Evolutionary conservation across 495 filamentous ascomycete species (phyloP).

Genomic region (Hyaloscypha finlandica): DNA sequence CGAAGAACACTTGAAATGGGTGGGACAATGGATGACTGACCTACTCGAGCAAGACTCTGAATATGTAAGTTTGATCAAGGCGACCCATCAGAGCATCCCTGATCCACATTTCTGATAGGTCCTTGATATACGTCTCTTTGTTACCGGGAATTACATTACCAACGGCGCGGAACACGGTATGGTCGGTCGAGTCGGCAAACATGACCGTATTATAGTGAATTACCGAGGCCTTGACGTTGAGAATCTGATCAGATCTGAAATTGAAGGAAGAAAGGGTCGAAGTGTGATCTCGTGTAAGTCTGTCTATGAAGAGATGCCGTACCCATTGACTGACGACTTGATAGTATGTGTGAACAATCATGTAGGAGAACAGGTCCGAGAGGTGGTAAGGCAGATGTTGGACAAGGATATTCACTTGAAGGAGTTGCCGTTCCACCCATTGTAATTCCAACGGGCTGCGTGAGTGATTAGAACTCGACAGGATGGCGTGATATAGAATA

Average conservation of each 20-base stretch:
- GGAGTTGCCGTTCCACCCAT: too few species aligned
- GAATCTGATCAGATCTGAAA: not conserved
- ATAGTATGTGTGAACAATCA: too few species aligned
- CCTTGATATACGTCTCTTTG: not conserved
- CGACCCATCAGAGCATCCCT: constrained; percentile 1
- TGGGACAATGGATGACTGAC: constrained; percentile 7
- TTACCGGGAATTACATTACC: constrained; percentile 5
- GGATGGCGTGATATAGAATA: too few species aligned
- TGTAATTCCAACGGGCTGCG: too few species aligned
- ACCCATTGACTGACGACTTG: not conserved
- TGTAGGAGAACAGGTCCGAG: constrained; percentile 3
- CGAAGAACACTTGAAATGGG: constrained; percentile 2
- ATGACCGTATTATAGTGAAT: constrained; percentile 7
- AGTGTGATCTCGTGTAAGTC: too few species aligned
- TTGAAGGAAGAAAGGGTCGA: too few species aligned
- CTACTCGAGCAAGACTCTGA: constrained; percentile 2
- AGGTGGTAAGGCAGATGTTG: not conserved
- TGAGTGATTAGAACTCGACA: too few species aligned
- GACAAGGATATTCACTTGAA: too few species aligned
- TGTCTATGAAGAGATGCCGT: too few species aligned
- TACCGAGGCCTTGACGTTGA: not conserved
- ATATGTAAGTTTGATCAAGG: not conserved
- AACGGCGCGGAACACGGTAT: constrained; percentile 5
- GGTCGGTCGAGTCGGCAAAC: constrained; percentile 5
- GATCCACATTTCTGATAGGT: constrained; percentile 1